Base-by-base conservation (phyloP, 2,329 filamentous ascomycete genomes). In the Bipolaris bicolor region DNA sequence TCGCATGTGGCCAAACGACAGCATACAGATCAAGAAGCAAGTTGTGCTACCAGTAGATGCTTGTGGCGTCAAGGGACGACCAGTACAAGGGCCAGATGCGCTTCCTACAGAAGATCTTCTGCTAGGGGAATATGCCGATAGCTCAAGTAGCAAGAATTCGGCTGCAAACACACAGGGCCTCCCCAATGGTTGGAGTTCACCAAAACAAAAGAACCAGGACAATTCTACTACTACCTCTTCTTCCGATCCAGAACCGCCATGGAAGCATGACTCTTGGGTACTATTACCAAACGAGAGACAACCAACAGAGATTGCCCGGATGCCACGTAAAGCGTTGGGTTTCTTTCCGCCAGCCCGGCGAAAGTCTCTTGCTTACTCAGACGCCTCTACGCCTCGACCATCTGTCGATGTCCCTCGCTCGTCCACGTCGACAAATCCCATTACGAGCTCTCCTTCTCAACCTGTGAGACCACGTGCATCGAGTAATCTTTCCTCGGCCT, bases 1-100 rank as follows among this genome's bases (percentile, higher is more conserved):
- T 74, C 87, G 95, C 10, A 87, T 99, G 70, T 99, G 95, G 95
- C 91, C 92, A 6, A 91, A 92, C 62, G 95, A 98, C 72, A 92
- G 87, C 61, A 89, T 98, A 34, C 94, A 97, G 74, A 86, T 88
- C 46, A 88, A 93, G 57, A 91, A 91, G 69, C 88, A 86, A 62
- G 83, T 99, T 15, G 84, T 93, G 7, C 80, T 99, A 50, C 95
- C 95, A 0, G 91, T 98, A 4, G 93, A 97, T 74, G 90, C 91
- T 39, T 98, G 94, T 75, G 88, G 90, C 40, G 82, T 93, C 40
- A 95, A 92, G 71, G 92, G 94, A 29, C 84, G 87, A 49, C 84
- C 79, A 33, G 76, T 84, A 3, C 71, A 71, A 39, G 77, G 66
- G 6, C 73, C 72, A 16, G 64, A 69, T 36, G 62, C 60, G 4